Percentiles rank a stretch among this genome's conserved stretches.
Conservation (phyloP, 176 grass and related monocot species). For the Carex myosuroides region DNA sequence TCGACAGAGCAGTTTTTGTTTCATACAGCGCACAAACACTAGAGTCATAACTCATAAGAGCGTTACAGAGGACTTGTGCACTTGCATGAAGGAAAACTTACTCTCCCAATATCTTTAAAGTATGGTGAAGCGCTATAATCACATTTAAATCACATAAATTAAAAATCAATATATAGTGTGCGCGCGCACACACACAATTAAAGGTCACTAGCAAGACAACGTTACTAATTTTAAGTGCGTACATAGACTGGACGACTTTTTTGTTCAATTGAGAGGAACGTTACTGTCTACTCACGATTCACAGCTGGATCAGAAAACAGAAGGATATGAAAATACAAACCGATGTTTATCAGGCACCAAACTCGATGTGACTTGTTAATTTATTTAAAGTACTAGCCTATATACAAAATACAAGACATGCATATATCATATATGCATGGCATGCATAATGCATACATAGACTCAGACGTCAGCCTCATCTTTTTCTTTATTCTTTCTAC, state of each 20-base stretch:
- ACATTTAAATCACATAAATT: not conserved
- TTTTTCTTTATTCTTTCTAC: constrained; percentile 5
- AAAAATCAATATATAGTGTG: too few species aligned
- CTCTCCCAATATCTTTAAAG: too few species aligned
- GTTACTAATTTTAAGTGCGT: not conserved
- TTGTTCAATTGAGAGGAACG: not conserved
- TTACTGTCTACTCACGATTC: not conserved
- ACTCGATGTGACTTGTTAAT: not conserved
- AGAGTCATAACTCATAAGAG: too few species aligned
- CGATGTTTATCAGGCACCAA: not conserved
- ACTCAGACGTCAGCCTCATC: not conserved
- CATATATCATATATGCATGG: not conserved
- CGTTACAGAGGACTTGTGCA: too few species aligned
- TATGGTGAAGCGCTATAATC: not conserved
- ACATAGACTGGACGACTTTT: not conserved
- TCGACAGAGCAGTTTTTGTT: too few species aligned
- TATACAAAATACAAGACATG: not conserved
- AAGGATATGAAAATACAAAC: not conserved
- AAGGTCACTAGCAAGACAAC: not conserved
- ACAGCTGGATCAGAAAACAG: constrained; percentile 1
- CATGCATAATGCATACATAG: not conserved
- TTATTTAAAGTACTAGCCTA: not conserved
- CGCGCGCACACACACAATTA: not conserved
- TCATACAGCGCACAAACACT: too few species aligned
- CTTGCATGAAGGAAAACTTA: too few species aligned